phyloP scores from a whole-genome alignment of 164 flowering plant species.

The Berberis thunbergii region DNA sequence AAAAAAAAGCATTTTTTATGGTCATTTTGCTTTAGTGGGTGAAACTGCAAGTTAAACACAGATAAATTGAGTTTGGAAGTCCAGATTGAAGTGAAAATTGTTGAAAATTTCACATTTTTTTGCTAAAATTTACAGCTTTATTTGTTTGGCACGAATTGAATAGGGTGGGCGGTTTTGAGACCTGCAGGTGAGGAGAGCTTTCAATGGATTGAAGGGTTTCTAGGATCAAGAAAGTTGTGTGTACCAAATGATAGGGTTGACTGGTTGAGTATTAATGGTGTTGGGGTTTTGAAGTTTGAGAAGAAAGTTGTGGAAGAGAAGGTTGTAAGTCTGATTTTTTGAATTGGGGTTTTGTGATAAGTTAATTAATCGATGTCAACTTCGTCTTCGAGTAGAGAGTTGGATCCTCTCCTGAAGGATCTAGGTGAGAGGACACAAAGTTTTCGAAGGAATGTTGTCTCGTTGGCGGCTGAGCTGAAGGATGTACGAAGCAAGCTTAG shows the following conservation, averaged over 20 bases:
- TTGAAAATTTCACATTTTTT: too few species aligned
- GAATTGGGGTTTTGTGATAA: not conserved
- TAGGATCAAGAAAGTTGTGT: not conserved
- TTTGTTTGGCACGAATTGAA: not conserved
- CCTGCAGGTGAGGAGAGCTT: constrained; percentile 2
- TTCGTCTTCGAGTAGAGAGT: constrained; percentile 16
- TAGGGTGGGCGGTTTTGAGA: not conserved
- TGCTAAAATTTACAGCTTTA: not conserved
- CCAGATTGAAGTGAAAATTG: too few species aligned
- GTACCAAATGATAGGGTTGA: not conserved
- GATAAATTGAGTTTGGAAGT: too few species aligned
- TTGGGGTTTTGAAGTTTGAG: not conserved
- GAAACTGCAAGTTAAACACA: too few species aligned
- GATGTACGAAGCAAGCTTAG: constrained; percentile 71
- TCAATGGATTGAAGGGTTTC: constrained; percentile 3
- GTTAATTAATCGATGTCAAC: constrained; percentile 17
- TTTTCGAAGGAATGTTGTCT: constrained; percentile 63
- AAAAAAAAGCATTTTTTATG: too few species aligned
- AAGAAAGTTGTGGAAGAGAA: too few species aligned
- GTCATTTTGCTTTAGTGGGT: too few species aligned
- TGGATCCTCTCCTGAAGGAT: constrained; percentile 84
- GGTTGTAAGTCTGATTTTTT: not conserved
- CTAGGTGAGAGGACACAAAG: constrained; percentile 76
- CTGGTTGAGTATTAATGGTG: not conserved
- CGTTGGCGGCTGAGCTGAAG: constrained; percentile 82